These are phyloP conservation scores for Aegle marmelos DNA, from an alignment of 345 rosid genomes.

Conservation along the genomic window DNA sequence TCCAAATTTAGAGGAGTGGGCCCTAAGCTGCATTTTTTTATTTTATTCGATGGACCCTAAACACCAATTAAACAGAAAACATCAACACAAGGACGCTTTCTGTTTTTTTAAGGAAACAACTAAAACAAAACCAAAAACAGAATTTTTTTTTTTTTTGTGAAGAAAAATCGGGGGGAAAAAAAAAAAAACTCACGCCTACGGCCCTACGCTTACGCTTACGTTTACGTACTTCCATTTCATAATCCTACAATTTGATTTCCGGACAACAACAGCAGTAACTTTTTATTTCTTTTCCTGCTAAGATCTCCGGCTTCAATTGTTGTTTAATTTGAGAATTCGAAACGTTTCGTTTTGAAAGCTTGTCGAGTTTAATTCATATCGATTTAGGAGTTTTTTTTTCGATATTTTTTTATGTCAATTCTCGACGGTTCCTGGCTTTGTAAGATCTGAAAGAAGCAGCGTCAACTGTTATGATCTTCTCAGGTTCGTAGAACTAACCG, in stretches of 20 bases:
- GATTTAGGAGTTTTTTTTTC: too few species aligned
- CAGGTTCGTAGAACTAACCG: constrained; percentile 20
- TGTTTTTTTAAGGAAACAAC: background rate
- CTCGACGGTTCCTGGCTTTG: background rate
- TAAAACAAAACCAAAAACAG: background rate
- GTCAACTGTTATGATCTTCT: constrained; percentile 18
- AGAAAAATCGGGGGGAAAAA: background rate
- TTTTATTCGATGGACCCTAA: background rate
- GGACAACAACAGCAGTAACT: background rate
- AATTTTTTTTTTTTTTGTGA: too few species aligned
- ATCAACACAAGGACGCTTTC: background rate
- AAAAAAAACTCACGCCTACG: too few species aligned
- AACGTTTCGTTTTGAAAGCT: background rate
- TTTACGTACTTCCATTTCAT: background rate
- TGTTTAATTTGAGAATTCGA: background rate
- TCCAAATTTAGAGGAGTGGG: constrained; percentile 25
- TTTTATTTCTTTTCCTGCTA: background rate
- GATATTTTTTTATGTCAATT: background rate
- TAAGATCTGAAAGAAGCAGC: constrained; percentile 2
- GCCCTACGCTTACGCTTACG: too few species aligned
- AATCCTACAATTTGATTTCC: background rate
- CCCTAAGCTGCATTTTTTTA: background rate
- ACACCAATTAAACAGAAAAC: background rate
- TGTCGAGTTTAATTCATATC: background rate
- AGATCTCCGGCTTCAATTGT: background rate